phyloP scores from a whole-genome alignment of 257 asterid genomes.

The Cinchona pubescens region DNA sequence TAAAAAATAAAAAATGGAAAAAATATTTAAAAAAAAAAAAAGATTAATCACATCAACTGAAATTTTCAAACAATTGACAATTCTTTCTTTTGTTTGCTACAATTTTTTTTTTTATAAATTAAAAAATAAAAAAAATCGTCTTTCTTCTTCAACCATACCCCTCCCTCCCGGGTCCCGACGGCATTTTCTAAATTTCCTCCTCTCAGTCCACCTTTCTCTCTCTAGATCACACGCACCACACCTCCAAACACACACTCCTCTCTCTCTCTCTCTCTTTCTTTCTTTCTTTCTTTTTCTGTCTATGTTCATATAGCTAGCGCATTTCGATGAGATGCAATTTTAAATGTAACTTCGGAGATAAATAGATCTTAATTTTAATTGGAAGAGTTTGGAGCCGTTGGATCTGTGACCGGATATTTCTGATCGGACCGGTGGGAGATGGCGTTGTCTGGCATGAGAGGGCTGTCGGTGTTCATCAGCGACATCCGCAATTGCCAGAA shows the following conservation, averaged over 20 bases:
- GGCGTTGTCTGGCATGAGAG: constrained; percentile 99
- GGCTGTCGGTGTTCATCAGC: constrained; percentile 95
- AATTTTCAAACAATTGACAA: no score
- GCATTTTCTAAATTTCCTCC: constrained; percentile 37
- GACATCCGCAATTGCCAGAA: constrained; percentile 95
- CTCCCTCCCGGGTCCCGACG: constrained; percentile 35
- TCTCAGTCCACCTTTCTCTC: constrained; percentile 51
- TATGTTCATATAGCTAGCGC: background rate
- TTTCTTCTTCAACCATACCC: constrained; percentile 31
- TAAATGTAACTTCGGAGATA: no score
- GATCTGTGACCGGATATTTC: constrained; percentile 50
- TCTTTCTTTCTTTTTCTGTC: constrained; percentile 29
- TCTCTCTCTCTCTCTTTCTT: constrained; percentile 31
- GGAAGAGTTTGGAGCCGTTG: constrained; percentile 29
- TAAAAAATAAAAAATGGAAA: background rate
- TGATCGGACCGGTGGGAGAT: constrained; percentile 30
- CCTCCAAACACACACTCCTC: constrained; percentile 7
- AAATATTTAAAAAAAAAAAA: background rate
- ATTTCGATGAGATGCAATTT: no score
- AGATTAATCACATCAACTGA: no score
- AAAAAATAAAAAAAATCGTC: constrained; percentile 43
- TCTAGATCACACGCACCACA: constrained; percentile 60
- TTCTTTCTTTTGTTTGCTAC: no score
- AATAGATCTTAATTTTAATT: constrained; percentile 14
- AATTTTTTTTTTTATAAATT: no score